Evolutionary conservation across 2,329 filamentous ascomycete species (phyloP).

Genomic region (Claviceps digitariae): DNA sequence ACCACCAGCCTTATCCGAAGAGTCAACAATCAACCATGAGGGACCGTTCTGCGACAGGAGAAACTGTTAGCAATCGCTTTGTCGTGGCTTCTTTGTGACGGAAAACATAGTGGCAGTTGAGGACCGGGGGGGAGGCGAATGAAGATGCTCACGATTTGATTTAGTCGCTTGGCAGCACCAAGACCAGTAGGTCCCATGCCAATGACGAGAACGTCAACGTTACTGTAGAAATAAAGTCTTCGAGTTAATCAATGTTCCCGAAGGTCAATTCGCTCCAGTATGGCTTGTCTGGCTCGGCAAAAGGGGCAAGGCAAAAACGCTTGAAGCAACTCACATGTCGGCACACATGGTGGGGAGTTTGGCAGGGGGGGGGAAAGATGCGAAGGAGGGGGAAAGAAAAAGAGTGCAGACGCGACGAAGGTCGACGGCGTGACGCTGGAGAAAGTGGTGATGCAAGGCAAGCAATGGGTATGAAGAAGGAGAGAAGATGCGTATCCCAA

Average conservation of each 20-base stretch:
- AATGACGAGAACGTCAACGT: constrained; percentile 95
- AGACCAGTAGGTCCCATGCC: constrained; percentile 95
- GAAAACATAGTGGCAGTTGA: constrained; percentile 13
- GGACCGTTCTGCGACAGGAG: constrained; percentile 54
- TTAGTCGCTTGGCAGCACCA: constrained; percentile 92
- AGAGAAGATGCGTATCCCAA: constrained; percentile 1
- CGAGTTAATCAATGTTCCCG: constrained; percentile 9
- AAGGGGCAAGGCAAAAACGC: background rate
- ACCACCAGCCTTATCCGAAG: constrained; percentile 83
- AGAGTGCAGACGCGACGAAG: background rate
- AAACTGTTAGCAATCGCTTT: constrained; percentile 14
- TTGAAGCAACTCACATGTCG: constrained; percentile 21
- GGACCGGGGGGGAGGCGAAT: constrained; percentile 6
- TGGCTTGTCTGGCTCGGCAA: background rate
- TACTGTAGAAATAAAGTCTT: constrained; percentile 36
- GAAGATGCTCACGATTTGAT: constrained; percentile 65
- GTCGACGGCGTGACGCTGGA: constrained; percentile 6
- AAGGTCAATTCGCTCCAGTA: background rate
- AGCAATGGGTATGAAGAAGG: background rate
- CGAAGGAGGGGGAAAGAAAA: background rate
- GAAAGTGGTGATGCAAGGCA: constrained; percentile 6
- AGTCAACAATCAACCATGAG: constrained; percentile 94
- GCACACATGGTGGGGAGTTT: constrained; percentile 25
- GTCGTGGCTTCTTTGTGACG: background rate
- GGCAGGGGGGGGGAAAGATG: constrained; percentile 6